Evolutionary conservation across 768 basidiomycete species (phyloP).

Genomic region (Tulasnella sp.): DNA sequence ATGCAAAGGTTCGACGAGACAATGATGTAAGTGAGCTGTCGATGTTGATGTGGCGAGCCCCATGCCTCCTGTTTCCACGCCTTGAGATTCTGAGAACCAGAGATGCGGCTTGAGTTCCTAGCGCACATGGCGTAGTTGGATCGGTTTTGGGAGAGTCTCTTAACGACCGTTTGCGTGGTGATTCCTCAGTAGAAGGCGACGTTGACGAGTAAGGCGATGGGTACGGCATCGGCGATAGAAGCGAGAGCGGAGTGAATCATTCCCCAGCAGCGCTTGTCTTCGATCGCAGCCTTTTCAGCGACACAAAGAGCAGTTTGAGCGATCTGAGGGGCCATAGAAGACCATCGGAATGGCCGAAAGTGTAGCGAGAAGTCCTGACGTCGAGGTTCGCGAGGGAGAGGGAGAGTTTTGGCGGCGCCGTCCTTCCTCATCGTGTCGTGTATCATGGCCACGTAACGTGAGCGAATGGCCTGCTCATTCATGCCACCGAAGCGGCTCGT

Average conservation of each 20-base stretch:
- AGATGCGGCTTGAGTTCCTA: slow-evolving; percentile 90
- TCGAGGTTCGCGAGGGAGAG: slow-evolving; percentile 96
- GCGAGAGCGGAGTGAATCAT: slow-evolving; percentile 96
- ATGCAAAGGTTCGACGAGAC: slow-evolving; percentile 96
- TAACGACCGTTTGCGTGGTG: slow-evolving; percentile 99
- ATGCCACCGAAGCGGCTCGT: slow-evolving; percentile 99
- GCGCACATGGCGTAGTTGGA: slow-evolving; percentile 99
- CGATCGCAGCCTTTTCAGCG: slow-evolving; percentile 95
- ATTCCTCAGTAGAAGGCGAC: slow-evolving; percentile 99
- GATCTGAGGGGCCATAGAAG: slow-evolving; percentile 97
- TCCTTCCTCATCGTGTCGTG: slow-evolving; percentile 97
- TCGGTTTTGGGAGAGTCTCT: slow-evolving; percentile 83
- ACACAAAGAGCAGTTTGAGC: slow-evolving; percentile 99
- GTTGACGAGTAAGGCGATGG: slow-evolving; percentile 89
- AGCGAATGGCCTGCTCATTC: slow-evolving; percentile 95
- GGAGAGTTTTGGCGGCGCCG: slow-evolving; percentile 89
- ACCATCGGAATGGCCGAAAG: too few species aligned
- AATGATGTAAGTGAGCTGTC: slow-evolving; percentile 90
- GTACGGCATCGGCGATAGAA: slow-evolving; percentile 92
- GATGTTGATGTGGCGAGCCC: slow-evolving; percentile 69
- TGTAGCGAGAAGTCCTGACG: slow-evolving; percentile 87
- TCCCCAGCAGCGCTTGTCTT: slow-evolving; percentile 95
- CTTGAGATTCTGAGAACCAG: slow-evolving; percentile 80
- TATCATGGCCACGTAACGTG: slow-evolving; percentile 99
- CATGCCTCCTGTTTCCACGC: slow-evolving; percentile 89